These are phyloP conservation scores for Prunus dulcis DNA, from an alignment of 306 rosid genomes.

Conservation along the genomic window DNA sequence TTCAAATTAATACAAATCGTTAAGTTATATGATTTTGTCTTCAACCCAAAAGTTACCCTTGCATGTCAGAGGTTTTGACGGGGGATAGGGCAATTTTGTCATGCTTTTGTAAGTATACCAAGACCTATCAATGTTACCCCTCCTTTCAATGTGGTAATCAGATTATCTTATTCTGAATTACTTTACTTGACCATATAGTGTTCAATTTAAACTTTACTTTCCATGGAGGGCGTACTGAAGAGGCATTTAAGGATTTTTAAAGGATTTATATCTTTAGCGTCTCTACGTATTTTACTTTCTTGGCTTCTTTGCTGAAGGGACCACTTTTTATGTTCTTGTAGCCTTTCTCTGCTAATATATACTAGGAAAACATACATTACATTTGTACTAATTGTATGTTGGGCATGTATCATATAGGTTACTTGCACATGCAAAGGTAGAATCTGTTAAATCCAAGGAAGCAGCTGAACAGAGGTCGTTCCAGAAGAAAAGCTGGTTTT, in stretches of 20 bases:
- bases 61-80: not conserved
- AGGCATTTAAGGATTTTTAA: not conserved
- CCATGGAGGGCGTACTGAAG: not conserved
- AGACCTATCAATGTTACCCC: not conserved
- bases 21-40: not conserved
- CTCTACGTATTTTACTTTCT: not conserved
- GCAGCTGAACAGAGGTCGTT: slow-evolving; percentile 76
- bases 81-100: not conserved
- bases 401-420: slow-evolving; percentile 45
- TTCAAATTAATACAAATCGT: not conserved
- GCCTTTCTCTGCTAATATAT: not conserved
- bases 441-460: slow-evolving; percentile 85
- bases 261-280: not conserved
- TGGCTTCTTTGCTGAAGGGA: not conserved
- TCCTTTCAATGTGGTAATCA: not conserved
- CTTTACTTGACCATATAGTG: not conserved
- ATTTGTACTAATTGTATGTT: slow-evolving; percentile 19
- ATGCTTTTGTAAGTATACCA: not conserved
- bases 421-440: slow-evolving; percentile 96
- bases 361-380: not conserved
- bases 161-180: not conserved
- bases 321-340: not conserved
- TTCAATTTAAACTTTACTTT: not conserved
- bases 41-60: not conserved
- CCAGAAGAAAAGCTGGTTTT: slow-evolving; percentile 84